phyloP scores from a whole-genome alignment of 192 early-diverging fungal genomes.

The Cladochytrium replicatum region DNA sequence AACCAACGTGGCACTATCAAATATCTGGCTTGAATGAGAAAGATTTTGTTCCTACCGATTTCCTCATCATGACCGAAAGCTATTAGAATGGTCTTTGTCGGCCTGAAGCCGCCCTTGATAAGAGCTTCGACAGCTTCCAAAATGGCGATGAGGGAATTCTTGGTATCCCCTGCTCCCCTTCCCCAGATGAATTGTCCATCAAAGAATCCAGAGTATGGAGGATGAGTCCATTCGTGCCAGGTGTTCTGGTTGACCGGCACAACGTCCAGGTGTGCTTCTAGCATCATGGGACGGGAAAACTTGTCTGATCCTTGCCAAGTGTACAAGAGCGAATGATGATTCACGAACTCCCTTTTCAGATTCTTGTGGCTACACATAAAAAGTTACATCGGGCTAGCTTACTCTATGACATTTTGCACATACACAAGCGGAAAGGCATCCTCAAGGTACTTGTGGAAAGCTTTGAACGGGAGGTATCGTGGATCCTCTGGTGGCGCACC shows the following conservation, averaged over 20 bases:
- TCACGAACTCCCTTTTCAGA: constrained; percentile 12
- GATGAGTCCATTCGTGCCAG: constrained; percentile 21
- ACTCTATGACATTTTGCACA: no score
- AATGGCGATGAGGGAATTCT: constrained; percentile 14
- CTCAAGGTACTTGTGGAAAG: constrained; percentile 9
- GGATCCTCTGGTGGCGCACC: no score
- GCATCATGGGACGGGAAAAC: constrained; percentile 13
- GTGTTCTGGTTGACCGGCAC: constrained; percentile 18
- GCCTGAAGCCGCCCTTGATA: constrained; percentile 12
- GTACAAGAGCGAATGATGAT: constrained; percentile 29
- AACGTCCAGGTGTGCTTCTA: constrained; percentile 22
- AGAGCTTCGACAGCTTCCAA: constrained; percentile 25
- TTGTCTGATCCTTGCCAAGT: constrained; percentile 22
- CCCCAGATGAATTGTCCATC: constrained; percentile 24
- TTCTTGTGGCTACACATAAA: constrained; percentile 20
- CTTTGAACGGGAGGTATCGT: no score
- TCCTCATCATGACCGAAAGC: constrained; percentile 36
- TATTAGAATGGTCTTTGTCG: constrained; percentile 14
- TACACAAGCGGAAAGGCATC: constrained; percentile 15
- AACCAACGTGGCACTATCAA: not conserved
- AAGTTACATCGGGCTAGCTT: no score
- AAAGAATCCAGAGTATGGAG: constrained; percentile 20
- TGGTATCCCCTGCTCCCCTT: constrained; percentile 23
- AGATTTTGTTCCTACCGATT: constrained; percentile 17
- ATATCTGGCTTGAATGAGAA: not conserved